Conservation (phyloP, 495 filamentous ascomycete species). For the Tuber brumale region DNA sequence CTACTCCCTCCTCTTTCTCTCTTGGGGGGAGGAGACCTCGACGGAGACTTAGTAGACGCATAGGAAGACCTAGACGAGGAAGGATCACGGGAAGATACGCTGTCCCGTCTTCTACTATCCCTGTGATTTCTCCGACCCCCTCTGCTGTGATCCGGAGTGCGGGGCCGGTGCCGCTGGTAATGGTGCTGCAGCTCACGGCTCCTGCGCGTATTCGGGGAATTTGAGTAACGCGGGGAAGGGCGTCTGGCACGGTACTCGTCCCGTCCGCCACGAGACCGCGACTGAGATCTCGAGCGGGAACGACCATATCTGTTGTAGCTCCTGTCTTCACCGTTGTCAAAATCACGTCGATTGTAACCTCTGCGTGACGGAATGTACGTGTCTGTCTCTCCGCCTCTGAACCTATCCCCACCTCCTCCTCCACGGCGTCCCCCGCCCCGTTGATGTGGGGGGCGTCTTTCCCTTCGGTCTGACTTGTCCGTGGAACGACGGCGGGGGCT, state of each 20-base stretch:
- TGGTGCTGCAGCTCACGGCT: conserved; percentile 10
- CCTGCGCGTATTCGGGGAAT: conserved; percentile 34
- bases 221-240: conserved; percentile 39
- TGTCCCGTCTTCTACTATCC: conserved; percentile 47
- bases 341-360: conserved; percentile 43
- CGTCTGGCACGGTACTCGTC: conserved; percentile 35
- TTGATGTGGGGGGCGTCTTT: conserved; percentile 46
- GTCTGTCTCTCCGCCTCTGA: conserved; percentile 46
- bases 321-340: conserved; percentile 44
- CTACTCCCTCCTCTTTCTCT: conserved; percentile 16
- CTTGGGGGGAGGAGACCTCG: conserved; percentile 31
- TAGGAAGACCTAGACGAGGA: conserved; percentile 33
- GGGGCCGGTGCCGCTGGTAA: neutral
- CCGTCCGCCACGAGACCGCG: conserved; percentile 28
- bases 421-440: conserved; percentile 27
- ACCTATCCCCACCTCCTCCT: conserved; percentile 45
- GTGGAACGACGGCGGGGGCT: conserved; percentile 51
- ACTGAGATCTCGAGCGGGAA: conserved; percentile 38
- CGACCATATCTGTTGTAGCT: conserved; percentile 34
- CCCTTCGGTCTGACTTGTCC: conserved; percentile 46
- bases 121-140: conserved; percentile 44
- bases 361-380: conserved; percentile 50
- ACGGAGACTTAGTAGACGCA: conserved; percentile 37
- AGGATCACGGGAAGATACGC: conserved; percentile 26
- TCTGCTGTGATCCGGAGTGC: neutral